Evolutionary conservation across 495 filamentous ascomycete species (phyloP), one percentile per base, ranked within the genome.

Genomic region (Choiromyces venosus): DNA sequence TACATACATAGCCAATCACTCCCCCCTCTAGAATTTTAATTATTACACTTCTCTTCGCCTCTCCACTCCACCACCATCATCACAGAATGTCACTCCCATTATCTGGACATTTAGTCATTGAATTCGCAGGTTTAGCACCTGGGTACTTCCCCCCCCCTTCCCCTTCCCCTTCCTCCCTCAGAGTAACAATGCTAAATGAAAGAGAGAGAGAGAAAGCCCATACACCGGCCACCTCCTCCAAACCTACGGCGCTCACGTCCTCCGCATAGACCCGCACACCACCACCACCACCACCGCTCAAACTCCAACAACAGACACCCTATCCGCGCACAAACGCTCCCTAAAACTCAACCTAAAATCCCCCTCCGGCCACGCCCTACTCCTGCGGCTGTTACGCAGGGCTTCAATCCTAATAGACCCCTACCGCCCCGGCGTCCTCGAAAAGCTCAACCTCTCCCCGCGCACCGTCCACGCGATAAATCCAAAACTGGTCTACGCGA

Each of bases 341-440:
- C 87, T 97, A 71, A 86, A 86, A 25, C 82, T 97, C 18, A 87
- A 97, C 82, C 85, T 97, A 18, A 95, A 93, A 75, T 87, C 88
- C 21, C 68, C 87, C 2, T 73, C 81, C 12, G 92, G 90, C 4
- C 81, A 89, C 16, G 82, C 84, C 2, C 83, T 97, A 2, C 81
- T 97, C 39, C 89, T 89, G 72, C 82, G 85, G 66, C 84, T 97
- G 14, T 84, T 90, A 16, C 80, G 82, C 4, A 78, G 83, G 19
- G 87, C 89, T 67, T 93, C 97, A 82, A 84, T 97, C 56, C 82
- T 97, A 19, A 94, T 98, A 78, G 94, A 98, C 82, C 94, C 94
- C 7, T 97, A 91, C 85, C 91, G 94, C 0, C 94, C 94, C 0
- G 92, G 93, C 19, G 91, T 96, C 9, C 87, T 98, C 19, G 94